Base-by-base conservation (phyloP, 2,329 filamentous ascomycete genomes). In the Cryphonectria parasitica region DNA sequence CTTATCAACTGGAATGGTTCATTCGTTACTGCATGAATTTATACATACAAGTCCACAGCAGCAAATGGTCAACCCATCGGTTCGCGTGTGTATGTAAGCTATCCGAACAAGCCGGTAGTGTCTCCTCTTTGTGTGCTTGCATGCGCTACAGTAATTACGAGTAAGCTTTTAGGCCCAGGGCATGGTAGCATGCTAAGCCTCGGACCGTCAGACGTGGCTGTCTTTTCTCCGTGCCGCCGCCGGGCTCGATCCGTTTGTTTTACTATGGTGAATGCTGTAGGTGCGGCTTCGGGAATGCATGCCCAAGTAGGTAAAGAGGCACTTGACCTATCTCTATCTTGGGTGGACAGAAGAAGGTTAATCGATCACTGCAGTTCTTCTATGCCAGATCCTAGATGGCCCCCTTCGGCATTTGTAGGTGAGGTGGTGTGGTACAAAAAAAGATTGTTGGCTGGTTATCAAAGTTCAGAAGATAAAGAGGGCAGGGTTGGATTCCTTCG, bases 141-240 rank as follows among this genome's bases (percentile, higher is more conserved):
- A 34, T 45, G 19, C 19, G 43, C 43, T 8, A 49, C n/a, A n/a
- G n/a, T n/a, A n/a, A 49, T 49, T 8, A 5, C 8, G 45, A 49
- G 45, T 49, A 49, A 49, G 45, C 45, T 49, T 49, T 49, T n/a
- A 49, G n/a, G 45, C 45, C 19, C 45, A 49, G 45, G 45, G 22
- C 19, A n/a, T 49, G 45, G 45, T 49, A 22, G 31, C 17, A 41
- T 63, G 61, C 39, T 63, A 63, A 63, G 61, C 61, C 11, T 63
- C 36, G 61, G 36, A 25, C 61, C 61, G 61, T n/a, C 61, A 63
- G 61, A 52, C 56, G 49, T 52, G 43, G 64, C 64, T 34, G 25
- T 31, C 62, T 15, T 66, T 65, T 28, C 15, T 31, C 25, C 19
- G 22, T 22, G 39, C 17, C 36, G 39, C 17, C 36, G 61, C 61